phyloP scores from a whole-genome alignment of 2,329 filamentous ascomycete genomes.

The Rhynchosporium secalis region DNA sequence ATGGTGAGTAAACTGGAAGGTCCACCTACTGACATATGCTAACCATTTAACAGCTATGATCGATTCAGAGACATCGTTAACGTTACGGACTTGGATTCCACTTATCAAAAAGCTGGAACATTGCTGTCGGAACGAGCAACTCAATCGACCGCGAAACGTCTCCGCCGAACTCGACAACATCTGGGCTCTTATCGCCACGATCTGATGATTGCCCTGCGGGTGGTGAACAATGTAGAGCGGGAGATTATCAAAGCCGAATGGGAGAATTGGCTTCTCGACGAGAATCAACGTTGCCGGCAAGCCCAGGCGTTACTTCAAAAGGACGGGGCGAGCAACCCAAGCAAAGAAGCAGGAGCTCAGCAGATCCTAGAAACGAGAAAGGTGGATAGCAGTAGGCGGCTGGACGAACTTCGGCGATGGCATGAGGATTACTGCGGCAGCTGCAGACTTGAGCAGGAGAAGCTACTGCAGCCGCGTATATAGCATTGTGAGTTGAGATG shows the following conservation, averaged over 20 bases:
- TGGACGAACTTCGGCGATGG: conserved; percentile 53
- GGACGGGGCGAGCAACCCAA: conserved; percentile 34
- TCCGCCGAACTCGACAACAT: conserved; percentile 78
- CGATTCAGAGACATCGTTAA: conserved; percentile 62
- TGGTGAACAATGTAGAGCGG: conserved; percentile 85
- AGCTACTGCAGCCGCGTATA: conserved; percentile 21
- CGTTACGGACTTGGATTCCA: conserved; percentile 56
- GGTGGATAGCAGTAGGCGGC: conserved; percentile 38
- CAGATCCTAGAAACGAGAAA: conserved; percentile 30
- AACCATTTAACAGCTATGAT: conserved; percentile 48
- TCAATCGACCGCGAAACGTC: conserved; percentile 57
- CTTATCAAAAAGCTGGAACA: conserved; percentile 54
- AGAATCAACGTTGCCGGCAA: conserved; percentile 73
- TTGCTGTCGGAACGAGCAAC: conserved; percentile 50
- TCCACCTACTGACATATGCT: conserved; percentile 10
- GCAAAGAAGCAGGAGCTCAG: conserved; percentile 27
- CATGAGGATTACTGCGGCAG: conserved; percentile 63
- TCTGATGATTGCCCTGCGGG: conserved; percentile 82
- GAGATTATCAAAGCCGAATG: conserved; percentile 87
- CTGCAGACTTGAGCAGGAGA: conserved; percentile 46
- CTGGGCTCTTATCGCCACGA: conserved; percentile 87
- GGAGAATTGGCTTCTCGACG: conserved; percentile 87
- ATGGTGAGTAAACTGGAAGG: conserved; percentile 44
- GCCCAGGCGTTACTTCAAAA: conserved; percentile 49
- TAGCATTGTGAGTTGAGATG: no score